phyloP scores from a whole-genome alignment of 768 basidiomycete species.

The Collybiopsis luxurians region DNA sequence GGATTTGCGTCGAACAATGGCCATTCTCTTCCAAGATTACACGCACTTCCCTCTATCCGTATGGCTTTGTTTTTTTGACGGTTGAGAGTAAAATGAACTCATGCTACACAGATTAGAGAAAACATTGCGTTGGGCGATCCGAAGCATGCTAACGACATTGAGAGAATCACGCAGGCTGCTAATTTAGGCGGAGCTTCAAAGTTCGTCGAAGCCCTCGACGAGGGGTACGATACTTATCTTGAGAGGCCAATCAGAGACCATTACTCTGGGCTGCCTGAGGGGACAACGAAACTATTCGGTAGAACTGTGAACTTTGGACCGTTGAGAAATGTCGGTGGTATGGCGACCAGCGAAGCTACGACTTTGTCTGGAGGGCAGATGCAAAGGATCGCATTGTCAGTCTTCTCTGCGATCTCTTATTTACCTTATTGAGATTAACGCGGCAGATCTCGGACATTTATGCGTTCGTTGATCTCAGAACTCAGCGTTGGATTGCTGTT shows the following conservation, averaged over 20 bases:
- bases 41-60: conserved; percentile 78
- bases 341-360: conserved; percentile 27
- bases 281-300: conserved; percentile 61
- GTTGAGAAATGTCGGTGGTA: conserved; percentile 43
- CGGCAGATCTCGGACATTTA: conserved; percentile 66
- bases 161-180: conserved; percentile 64
- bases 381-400: conserved; percentile 72
- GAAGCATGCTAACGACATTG: conserved; percentile 44
- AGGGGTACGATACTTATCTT: conserved; percentile 69
- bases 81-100: too few species aligned
- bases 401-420: too few species aligned
- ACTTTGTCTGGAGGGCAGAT: conserved; percentile 57
- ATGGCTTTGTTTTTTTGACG: too few species aligned
- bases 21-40: conserved; percentile 81
- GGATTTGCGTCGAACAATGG: conserved; percentile 65
- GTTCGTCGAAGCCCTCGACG: conserved; percentile 61
- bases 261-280: conserved; percentile 64
- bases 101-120: conserved; percentile 66
- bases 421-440: too few species aligned
- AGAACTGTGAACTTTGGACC: conserved; percentile 48
- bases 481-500: conserved; percentile 54
- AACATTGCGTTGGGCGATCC: conserved; percentile 79
- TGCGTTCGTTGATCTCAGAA: conserved; percentile 56
- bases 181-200: conserved; percentile 65
- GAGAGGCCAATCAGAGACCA: conserved; percentile 70